Evolutionary conservation across 257 asterid species (phyloP).

Genomic region (Thymus quinquecostatus): DNA sequence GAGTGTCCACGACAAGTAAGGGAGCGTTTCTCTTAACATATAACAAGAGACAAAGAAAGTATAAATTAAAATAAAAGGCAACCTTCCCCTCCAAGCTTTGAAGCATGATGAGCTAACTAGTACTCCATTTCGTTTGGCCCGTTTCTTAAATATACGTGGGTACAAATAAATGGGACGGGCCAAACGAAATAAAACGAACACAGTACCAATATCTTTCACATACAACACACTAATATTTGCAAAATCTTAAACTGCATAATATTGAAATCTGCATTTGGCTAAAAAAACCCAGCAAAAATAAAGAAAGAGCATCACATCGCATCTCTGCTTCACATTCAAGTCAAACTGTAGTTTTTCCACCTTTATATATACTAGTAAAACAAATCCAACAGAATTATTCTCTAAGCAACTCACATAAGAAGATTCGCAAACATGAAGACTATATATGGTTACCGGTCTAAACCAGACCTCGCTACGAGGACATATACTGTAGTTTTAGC

Average conservation of each 20-base stretch:
- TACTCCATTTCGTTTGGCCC: no score
- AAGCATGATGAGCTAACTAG: no score
- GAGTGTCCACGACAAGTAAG: no score
- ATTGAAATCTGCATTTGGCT: no score
- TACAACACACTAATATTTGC: not conserved
- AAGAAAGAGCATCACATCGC: not conserved
- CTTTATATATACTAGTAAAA: constrained; percentile 28
- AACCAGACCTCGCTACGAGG: not conserved
- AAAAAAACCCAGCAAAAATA: not conserved
- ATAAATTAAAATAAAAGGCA: no score
- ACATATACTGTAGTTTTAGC: constrained; percentile 19
- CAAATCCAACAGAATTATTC: constrained; percentile 27
- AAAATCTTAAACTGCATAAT: not conserved
- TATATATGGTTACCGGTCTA: constrained; percentile 29
- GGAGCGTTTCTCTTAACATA: no score
- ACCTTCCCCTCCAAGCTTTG: no score
- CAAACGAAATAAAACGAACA: no score
- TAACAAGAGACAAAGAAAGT: no score
- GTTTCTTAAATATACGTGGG: no score
- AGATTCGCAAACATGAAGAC: constrained; percentile 21
- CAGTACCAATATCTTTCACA: not conserved
- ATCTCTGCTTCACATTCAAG: constrained; percentile 17
- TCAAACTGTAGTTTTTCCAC: constrained; percentile 34
- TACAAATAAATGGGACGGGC: no score
- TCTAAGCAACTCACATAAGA: constrained; percentile 26